Evolutionary conservation across 805 yeast genomes (phyloP).

Genomic region (Allodekkera sacchari): DNA sequence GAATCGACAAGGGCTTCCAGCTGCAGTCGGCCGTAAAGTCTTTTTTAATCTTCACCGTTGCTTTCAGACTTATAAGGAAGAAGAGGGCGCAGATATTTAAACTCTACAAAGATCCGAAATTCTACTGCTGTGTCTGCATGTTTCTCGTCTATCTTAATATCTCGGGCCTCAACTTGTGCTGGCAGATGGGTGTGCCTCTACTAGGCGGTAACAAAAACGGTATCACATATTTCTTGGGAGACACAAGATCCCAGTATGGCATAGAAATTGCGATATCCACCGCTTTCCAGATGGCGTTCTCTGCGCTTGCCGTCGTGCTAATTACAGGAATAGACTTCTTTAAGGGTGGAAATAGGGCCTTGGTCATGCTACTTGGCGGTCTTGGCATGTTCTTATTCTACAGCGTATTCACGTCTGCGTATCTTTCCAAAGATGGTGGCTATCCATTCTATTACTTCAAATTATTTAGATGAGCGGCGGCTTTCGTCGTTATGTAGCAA

Average conservation of each 20-base stretch:
- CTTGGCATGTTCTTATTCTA: conserved; percentile 28
- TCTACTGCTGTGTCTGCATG: conserved; percentile 25
- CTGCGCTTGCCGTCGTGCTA: conserved; percentile 31
- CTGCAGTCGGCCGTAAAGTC: conserved; percentile 1
- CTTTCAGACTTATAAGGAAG: conserved; percentile 1
- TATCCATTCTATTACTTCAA: conserved; percentile 36
- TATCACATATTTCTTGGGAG: conserved; percentile 48
- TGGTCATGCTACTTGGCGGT: conserved; percentile 17
- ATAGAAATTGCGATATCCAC: conserved; percentile 51
- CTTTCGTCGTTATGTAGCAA: no score
- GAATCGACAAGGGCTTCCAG: conserved; percentile 1
- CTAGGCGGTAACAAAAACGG: conserved; percentile 44
- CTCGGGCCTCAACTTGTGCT: conserved; percentile 59
- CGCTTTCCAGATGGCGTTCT: conserved; percentile 40
- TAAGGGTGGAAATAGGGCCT: conserved; percentile 3
- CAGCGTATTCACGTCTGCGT: conserved; percentile 36
- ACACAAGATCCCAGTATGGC: conserved; percentile 62
- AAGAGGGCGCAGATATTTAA: neutral
- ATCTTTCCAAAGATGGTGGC: conserved; percentile 34
- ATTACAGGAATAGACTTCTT: conserved; percentile 17
- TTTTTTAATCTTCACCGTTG: conserved; percentile 1
- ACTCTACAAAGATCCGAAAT: conserved; percentile 3
- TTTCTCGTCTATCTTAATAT: conserved; percentile 34
- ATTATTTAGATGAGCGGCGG: conserved; percentile 3
- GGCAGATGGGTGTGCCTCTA: conserved; percentile 55